Evolutionary conservation across 2,329 filamentous ascomycete genomes (phyloP).

Genomic region (Phaeoacremonium minimum): DNA sequence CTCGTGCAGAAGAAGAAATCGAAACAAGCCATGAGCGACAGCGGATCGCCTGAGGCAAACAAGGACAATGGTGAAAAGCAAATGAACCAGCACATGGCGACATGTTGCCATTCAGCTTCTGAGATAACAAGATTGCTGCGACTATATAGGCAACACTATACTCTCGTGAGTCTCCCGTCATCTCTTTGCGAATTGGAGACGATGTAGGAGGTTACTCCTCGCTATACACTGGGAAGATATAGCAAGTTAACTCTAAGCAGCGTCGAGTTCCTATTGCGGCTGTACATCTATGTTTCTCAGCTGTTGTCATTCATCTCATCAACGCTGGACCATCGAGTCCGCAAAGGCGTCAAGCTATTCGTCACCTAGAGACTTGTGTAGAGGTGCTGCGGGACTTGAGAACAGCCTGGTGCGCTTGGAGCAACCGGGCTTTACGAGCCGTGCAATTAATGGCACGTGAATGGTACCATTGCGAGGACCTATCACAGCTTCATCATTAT

Average conservation of each 20-base stretch:
- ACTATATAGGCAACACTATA: conserved; percentile 15
- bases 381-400: conserved; percentile 10
- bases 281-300: conserved; percentile 13
- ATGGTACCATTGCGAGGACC: no score
- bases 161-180: conserved; percentile 6
- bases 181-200: no score
- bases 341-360: conserved; percentile 6
- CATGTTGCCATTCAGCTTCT: conserved; percentile 14
- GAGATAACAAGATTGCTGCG: conserved; percentile 13
- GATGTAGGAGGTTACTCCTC: no score
- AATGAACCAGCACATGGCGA: conserved; percentile 9
- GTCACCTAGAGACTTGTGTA: conserved; percentile 9
- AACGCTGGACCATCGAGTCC: conserved; percentile 10
- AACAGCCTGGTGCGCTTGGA: conserved; percentile 12
- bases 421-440: conserved; percentile 8
- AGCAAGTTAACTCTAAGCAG: conserved; percentile 1
- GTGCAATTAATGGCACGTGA: conserved; percentile 9
- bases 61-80: not conserved
- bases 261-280: conserved; percentile 14
- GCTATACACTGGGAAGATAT: not conserved
- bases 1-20: conserved; percentile 4
- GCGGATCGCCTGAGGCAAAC: no score
- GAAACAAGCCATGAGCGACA: not conserved
- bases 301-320: conserved; percentile 12
- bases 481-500: no score